Evolutionary conservation across 805 yeast species (phyloP).

Genomic region (Candida saitoana): DNA sequence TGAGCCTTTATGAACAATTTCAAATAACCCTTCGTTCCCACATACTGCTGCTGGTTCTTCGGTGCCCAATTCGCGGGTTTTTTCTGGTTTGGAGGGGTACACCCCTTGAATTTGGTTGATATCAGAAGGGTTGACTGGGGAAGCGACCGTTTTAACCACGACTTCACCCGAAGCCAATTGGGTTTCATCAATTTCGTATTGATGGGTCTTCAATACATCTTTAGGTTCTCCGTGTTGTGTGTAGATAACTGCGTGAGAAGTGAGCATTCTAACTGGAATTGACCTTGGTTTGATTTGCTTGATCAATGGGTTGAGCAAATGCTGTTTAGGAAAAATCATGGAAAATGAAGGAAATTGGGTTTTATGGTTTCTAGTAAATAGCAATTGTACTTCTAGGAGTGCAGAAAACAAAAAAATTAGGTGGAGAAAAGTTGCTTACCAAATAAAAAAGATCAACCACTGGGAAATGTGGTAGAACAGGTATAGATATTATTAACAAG

Average conservation of each 20-base stretch:
- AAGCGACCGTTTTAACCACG: conserved; percentile 34
- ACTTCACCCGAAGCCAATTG: conserved; percentile 35
- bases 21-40: conserved; percentile 95
- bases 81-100: conserved; percentile 45
- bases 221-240: conserved; percentile 64
- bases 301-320: too few relatives aligned
- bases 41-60: conserved; percentile 69
- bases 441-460: too few relatives aligned
- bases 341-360: too few relatives aligned
- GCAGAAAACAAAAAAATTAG: not conserved
- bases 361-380: too few relatives aligned
- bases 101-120: conserved; percentile 46
- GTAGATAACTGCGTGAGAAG: conserved; percentile 66
- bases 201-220: conserved; percentile 50
- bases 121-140: conserved; percentile 44
- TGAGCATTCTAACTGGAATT: conserved; percentile 37
- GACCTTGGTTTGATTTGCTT: too few relatives aligned
- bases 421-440: too few relatives aligned
- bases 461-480: too few relatives aligned
- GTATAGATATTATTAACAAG: too few relatives aligned
- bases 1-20: conserved; percentile 66
- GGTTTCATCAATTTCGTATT: conserved; percentile 46
- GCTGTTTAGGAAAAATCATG: too few relatives aligned
- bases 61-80: conserved; percentile 52
- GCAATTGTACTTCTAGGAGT: not conserved